Evolutionary conservation across 495 filamentous ascomycete species (phyloP), one percentile per base, ranked within the genome.

Genomic region (Bryoglossum gracile): DNA sequence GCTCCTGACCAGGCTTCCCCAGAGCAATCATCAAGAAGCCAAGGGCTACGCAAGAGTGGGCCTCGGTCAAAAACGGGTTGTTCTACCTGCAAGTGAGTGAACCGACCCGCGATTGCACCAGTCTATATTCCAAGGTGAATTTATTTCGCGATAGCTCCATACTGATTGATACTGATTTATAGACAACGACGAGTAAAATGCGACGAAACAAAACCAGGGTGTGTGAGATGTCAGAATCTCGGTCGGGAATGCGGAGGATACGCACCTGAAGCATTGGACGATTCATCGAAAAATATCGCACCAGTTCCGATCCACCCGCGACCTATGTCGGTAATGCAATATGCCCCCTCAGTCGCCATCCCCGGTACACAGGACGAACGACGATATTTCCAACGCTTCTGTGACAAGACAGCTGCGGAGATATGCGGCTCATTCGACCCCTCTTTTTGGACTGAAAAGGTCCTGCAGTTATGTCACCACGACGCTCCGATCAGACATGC

Each of bases 401-500:
- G 72, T 36, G 67, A 72, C 18, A 74, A 73, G 33, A 82, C 78
- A 0, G 69, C 75, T 0, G 69, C 61, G 40, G 78, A 81, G 51
- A 67, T 85, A 22, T 71, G 76, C 2, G 80, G 81, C 3, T 74
- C 76, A 51, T 83, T 81, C 40, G 67, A 73, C 43, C 79, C 76
- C 3, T 71, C 70, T 4, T 81, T 84, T 50, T 85, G 80, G 82
- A 73, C 68, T 8, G 67, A 62, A 44, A 68, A 65, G 13, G 68
- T 85, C 18, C 64, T 83, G 37, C 76, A 80, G 55, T 75, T 77
- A 44, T 80, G 76, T 32, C 72, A 78, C 42, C 69, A 70, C 17
- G 78, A 83, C 57, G 68, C 81, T 3, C 68, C 76, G 6, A 78
- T 86, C 41, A 70, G 76, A 19, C 79, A 86, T 60, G 79, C 82